Evolutionary conservation across 2,329 filamentous ascomycete genomes (phyloP).

Genomic region (Diaporthe eres): DNA sequence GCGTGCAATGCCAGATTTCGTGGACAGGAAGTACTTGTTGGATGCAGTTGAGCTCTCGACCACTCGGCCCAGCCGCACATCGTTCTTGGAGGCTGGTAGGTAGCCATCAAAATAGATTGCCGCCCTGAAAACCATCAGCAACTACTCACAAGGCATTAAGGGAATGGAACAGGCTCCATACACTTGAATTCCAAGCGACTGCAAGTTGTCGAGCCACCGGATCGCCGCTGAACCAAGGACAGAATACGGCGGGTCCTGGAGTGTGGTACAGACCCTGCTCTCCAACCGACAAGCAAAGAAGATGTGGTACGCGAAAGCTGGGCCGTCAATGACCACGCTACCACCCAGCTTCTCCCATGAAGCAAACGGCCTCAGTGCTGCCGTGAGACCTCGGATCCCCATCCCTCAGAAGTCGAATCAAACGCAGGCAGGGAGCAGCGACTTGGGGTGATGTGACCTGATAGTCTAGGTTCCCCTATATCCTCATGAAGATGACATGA

Average conservation of each 20-base stretch:
- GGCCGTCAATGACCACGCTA: constrained; percentile 47
- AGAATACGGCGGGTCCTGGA: constrained; percentile 44
- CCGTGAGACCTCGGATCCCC: constrained; percentile 47
- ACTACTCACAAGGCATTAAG: constrained; percentile 5
- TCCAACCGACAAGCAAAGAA: constrained; percentile 41
- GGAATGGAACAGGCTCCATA: constrained; percentile 10
- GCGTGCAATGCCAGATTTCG: constrained; percentile 46
- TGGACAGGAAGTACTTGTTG: constrained; percentile 60
- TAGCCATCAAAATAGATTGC: constrained; percentile 90
- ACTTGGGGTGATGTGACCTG: background rate
- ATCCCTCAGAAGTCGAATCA: constrained; percentile 37
- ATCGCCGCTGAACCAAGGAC: constrained; percentile 43
- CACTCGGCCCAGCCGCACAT: constrained; percentile 73
- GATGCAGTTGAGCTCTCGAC: constrained; percentile 70
- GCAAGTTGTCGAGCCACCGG: constrained; percentile 44
- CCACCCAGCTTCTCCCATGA: constrained; percentile 41
- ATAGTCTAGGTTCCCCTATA: background rate
- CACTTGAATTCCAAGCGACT: constrained; percentile 41
- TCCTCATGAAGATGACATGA: background rate
- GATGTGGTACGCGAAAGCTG: constrained; percentile 47
- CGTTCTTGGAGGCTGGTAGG: constrained; percentile 77
- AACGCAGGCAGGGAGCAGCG: background rate
- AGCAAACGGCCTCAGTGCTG: constrained; percentile 44
- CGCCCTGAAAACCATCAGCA: constrained; percentile 59
- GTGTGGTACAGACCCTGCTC: constrained; percentile 35